Conservation (phyloP, 108 stramenopile species). For the Pseudonitzschia multiseries region DNA sequence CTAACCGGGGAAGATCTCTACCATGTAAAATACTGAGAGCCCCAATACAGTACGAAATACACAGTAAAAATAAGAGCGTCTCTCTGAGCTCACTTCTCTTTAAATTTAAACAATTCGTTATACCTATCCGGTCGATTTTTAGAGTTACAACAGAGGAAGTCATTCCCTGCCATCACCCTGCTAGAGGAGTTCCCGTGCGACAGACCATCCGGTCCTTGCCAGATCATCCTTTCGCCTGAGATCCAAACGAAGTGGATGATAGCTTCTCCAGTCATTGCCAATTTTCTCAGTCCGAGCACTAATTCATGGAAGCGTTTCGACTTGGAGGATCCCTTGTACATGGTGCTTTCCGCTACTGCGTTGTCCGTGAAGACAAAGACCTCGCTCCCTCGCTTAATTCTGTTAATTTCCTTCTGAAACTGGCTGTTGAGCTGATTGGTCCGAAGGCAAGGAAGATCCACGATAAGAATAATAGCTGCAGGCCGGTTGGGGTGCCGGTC, state of each 20-base stretch:
- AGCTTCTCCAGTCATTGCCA: conserved; percentile 22
- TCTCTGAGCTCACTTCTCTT: too few species aligned
- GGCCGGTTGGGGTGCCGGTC: too few species aligned
- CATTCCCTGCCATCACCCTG: conserved; percentile 26
- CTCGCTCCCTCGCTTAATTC: conserved; percentile 22
- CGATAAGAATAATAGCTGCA: too few species aligned
- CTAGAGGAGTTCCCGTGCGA: conserved; percentile 33
- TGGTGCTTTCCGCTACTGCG: conserved; percentile 36
- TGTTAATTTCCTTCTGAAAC: conserved; percentile 10
- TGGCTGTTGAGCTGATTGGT: too few species aligned
- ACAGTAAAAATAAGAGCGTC: too few species aligned
- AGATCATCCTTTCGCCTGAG: conserved; percentile 45
- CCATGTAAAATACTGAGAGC: too few species aligned
- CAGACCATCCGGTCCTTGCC: conserved; percentile 36
- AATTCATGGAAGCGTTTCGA: conserved; percentile 26
- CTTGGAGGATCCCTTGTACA: conserved; percentile 41
- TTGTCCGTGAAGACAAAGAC: conserved; percentile 57
- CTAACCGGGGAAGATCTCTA: too few species aligned
- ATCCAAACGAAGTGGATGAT: conserved; percentile 33
- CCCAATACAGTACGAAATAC: too few species aligned
- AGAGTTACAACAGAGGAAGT: too few species aligned
- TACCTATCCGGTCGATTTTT: too few species aligned
- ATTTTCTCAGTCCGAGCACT: conserved; percentile 26
- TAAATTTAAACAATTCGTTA: too few species aligned
- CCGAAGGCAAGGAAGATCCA: too few species aligned